These are phyloP conservation scores for Handroanthus guayacan DNA, from an alignment of 257 asterid species.

Conservation along the genomic window DNA sequence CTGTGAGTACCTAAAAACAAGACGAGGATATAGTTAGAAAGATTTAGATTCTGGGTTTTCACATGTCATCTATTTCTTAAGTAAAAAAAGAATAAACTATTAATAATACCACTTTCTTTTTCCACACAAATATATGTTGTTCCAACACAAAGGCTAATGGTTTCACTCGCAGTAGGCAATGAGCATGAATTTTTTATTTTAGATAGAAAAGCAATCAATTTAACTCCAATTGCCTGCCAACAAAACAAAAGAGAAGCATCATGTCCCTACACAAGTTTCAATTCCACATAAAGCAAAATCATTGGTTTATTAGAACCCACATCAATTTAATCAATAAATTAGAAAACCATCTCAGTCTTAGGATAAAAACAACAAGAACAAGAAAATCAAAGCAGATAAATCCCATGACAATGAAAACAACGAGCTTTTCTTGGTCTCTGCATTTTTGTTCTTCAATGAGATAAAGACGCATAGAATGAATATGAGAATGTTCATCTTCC, in stretches of 20 bases:
- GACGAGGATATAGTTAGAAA: too few relatives aligned
- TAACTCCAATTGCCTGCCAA: too few relatives aligned
- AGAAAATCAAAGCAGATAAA: slow-evolving; percentile 2
- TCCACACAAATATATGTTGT: slow-evolving; percentile 14
- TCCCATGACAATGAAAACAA: slow-evolving; percentile 3
- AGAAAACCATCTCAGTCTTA: not conserved
- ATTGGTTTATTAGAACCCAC: not conserved
- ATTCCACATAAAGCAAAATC: too few relatives aligned
- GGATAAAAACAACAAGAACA: slow-evolving; percentile 2
- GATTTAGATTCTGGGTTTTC: not conserved
- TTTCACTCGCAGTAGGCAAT: not conserved
- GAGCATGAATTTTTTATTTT: not conserved
- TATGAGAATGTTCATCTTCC: slow-evolving; percentile 16
- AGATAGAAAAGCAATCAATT: too few relatives aligned
- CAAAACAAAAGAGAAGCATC: too few relatives aligned
- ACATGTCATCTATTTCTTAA: not conserved
- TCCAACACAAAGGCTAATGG: slow-evolving; percentile 22
- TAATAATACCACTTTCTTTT: not conserved
- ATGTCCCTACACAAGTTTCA: too few relatives aligned
- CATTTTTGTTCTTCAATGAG: not conserved
- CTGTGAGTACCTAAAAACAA: too few relatives aligned
- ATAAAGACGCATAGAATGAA: slow-evolving; percentile 10
- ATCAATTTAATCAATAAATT: slow-evolving; percentile 2
- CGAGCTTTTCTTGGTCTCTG: slow-evolving; percentile 13
- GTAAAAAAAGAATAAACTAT: not conserved